These are phyloP conservation scores for Epichloe gansuensis DNA, from an alignment of 2,329 filamentous ascomycete species.

Conservation along the genomic window DNA sequence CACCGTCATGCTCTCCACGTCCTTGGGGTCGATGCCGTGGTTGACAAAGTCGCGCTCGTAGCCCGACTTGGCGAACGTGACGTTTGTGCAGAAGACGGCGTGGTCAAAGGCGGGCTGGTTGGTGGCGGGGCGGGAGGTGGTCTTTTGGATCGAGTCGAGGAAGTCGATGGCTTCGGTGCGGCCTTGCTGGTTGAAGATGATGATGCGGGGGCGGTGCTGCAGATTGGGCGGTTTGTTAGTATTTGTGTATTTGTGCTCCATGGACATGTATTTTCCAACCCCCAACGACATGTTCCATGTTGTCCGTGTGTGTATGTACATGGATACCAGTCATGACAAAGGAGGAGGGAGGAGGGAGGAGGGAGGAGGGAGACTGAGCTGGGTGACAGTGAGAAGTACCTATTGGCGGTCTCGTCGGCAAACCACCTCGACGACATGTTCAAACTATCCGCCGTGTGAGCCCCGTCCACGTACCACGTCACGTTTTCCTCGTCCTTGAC, in stretches of 20 bases:
- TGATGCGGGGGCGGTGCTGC: slow-evolving; percentile 29
- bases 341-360: neutral
- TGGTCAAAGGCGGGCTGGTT: slow-evolving; percentile 45
- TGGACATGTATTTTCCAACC: no score
- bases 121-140: slow-evolving; percentile 18
- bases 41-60: slow-evolving; percentile 49
- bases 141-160: slow-evolving; percentile 32
- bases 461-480: slow-evolving; percentile 83
- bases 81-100: slow-evolving; percentile 75
- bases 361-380: neutral
- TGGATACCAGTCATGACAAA: neutral
- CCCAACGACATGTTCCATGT: no score
- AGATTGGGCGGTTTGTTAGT: neutral
- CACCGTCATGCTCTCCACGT: slow-evolving; percentile 38
- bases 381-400: slow-evolving; percentile 11
- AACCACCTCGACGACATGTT: slow-evolving; percentile 77
- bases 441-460: slow-evolving; percentile 85
- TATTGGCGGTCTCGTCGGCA: slow-evolving; percentile 32
- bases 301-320: neutral
- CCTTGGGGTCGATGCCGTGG: slow-evolving; percentile 37
- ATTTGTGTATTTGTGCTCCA: neutral
- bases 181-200: slow-evolving; percentile 85
- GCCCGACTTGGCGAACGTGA: slow-evolving; percentile 37
- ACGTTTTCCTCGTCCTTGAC: slow-evolving; percentile 42
- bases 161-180: slow-evolving; percentile 42